Conservation (phyloP, 1,284 basidiomycete genomes). For the Ustilago xerochloae region DNA sequence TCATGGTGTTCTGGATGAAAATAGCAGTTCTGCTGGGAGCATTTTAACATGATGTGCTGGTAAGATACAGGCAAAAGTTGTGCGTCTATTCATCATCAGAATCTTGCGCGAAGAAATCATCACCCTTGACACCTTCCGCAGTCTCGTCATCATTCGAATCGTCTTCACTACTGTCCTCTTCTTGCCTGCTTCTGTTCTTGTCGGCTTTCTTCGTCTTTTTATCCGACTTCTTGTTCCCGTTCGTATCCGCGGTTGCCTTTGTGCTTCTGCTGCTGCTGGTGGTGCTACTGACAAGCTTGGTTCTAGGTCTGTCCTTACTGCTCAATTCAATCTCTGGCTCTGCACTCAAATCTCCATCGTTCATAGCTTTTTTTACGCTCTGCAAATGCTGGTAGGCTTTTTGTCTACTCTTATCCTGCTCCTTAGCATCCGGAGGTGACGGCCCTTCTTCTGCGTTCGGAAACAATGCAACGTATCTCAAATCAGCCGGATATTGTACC, state of each 20-base stretch:
- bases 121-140: slow-evolving; percentile 30
- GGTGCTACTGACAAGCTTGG: slow-evolving; percentile 13
- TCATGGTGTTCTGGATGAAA: too few species aligned
- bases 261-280: not conserved
- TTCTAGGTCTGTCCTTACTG: slow-evolving; percentile 16
- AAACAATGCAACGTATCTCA: slow-evolving; percentile 52
- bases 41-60: not conserved
- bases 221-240: slow-evolving; percentile 10
- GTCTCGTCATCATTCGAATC: slow-evolving; percentile 6
- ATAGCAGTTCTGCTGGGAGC: too few species aligned
- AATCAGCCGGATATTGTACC: slow-evolving; percentile 40
- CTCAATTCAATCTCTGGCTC: slow-evolving; percentile 54
- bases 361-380: slow-evolving; percentile 39
- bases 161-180: slow-evolving; percentile 15
- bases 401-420: slow-evolving; percentile 34
- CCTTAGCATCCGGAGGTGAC: slow-evolving; percentile 12
- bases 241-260: slow-evolving; percentile 6
- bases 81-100: slow-evolving; percentile 38
- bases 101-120: slow-evolving; percentile 53
- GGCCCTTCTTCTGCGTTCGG: slow-evolving; percentile 25
- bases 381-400: slow-evolving; percentile 38
- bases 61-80: too few species aligned
- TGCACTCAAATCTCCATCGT: slow-evolving; percentile 31
- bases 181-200: slow-evolving; percentile 35
- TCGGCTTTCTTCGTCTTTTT: slow-evolving; percentile 21